Percentiles rank a stretch among this genome's conserved stretches.
phyloP scores from a whole-genome alignment of 768 basidiomycete genomes.

The Naganishia onofrii region DNA sequence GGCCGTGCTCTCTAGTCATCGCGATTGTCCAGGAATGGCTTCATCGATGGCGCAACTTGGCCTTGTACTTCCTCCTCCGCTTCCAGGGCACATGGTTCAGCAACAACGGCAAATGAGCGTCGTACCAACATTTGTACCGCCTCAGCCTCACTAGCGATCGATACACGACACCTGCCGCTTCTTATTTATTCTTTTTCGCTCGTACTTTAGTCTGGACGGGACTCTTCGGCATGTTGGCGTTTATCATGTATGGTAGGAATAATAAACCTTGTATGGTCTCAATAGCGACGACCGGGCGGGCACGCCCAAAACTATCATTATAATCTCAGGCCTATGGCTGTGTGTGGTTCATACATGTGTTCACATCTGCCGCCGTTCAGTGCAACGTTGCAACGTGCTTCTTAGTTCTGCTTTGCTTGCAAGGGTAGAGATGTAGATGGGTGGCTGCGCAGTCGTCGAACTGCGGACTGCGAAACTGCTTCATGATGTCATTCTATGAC shows the following conservation, averaged over 20 bases:
- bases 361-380: not conserved
- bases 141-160: constrained; percentile 1
- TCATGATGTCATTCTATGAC: not conserved
- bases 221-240: not conserved
- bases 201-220: not conserved
- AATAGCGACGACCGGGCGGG: not conserved
- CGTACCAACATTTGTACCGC: constrained; percentile 7
- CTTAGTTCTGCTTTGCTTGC: too few relatives aligned
- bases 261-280: not conserved
- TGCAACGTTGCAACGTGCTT: not conserved
- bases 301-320: not conserved
- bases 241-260: not conserved
- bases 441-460: not conserved
- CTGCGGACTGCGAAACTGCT: not conserved
- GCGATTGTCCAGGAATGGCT: constrained; percentile 49
- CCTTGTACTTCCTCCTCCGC: constrained; percentile 20
- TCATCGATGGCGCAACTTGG: constrained; percentile 33
- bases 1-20: constrained; percentile 54
- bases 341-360: not conserved
- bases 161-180: not conserved
- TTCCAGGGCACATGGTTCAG: constrained; percentile 1
- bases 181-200: not conserved
- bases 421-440: too few relatives aligned
- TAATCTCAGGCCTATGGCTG: not conserved
- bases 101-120: constrained; percentile 20